Base-by-base conservation (phyloP, 2,329 filamentous ascomycete species). In the Claviceps purpurea region DNA sequence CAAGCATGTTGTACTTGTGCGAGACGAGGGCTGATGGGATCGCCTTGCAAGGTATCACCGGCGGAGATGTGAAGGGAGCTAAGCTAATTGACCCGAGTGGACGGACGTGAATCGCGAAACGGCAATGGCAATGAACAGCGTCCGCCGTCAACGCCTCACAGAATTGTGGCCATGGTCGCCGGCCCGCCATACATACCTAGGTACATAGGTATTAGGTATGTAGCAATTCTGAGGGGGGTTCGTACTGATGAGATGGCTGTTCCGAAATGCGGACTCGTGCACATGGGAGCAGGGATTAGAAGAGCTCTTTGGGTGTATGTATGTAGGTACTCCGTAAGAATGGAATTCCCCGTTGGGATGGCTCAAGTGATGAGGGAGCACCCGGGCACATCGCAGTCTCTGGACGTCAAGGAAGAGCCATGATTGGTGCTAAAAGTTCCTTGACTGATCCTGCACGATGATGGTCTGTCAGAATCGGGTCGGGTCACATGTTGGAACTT, bases 201-300 rank as follows among this genome's bases (percentile, higher is more conserved):
- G 24, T 26, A 26, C 24, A 26, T 26, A 26, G 24, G 24, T 26
- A 26, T 26, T 26, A 26, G 24, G 24, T 26, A 26, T 26, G 24
- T 26, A 7, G 24, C 24, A 7, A 26, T 26, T 26, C 24, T 26
- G 24, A 26, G 24, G 6, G 24, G 24, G 24, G 24, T 26, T 26
- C 24, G 24, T 7, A 34, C 24, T 34, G 24, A 18, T 18, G 43
- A 10, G 5, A 45, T n/a, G 22, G 22, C 40, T 24, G 48, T 38
- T 44, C 39, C 40, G 26, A 14, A 50, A n/a, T 45, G 40, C 22
- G 5, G 42, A 37, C 41, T 34, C 22, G 30, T n/a, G 47, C 51
- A 52, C 51, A 52, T 52, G 51, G 51, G 39, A 49, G 42, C 51
- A 50, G 51, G 51, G 42, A 52, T 52, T 10, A 30, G 7, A 18